Percentiles rank a stretch among this genome's conserved stretches.
Conservation (phyloP, 148 eudicot genomes). For the Rhododendron williamsianum region DNA sequence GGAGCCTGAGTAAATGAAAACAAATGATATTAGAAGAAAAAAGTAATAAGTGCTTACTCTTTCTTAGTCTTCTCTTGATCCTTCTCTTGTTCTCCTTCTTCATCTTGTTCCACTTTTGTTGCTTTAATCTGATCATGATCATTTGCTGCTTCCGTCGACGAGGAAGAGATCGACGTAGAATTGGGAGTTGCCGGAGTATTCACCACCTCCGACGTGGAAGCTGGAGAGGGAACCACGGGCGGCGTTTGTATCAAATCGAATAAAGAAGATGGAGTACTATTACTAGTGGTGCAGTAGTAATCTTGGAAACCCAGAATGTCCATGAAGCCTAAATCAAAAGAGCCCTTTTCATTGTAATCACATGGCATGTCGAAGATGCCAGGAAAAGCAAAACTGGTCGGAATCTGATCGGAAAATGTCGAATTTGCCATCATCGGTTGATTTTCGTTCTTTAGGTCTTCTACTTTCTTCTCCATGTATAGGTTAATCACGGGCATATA, state of each 20-base stretch:
- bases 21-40: neutral
- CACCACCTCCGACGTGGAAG: constrained; percentile 36
- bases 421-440: constrained; percentile 15
- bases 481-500: constrained; percentile 17
- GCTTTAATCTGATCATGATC: constrained; percentile 17
- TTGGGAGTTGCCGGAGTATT: constrained; percentile 59
- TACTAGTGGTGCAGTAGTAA: neutral
- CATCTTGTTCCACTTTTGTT: constrained; percentile 20
- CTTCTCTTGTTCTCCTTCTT: constrained; percentile 28
- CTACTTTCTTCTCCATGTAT: constrained; percentile 24
- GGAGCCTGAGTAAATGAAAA: neutral
- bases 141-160: constrained; percentile 43
- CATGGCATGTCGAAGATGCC: constrained; percentile 23
- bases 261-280: constrained; percentile 14
- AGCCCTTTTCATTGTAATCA: constrained; percentile 13
- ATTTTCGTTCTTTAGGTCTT: constrained; percentile 8
- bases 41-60: constrained; percentile 32
- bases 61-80: constrained; percentile 38
- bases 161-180: constrained; percentile 57
- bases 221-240: constrained; percentile 6
- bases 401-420: constrained; percentile 26
- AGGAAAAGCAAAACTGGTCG: constrained; percentile 10
- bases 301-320: constrained; percentile 39
- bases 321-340: constrained; percentile 22
- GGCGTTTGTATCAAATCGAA: constrained; percentile 34